Conservation (phyloP, 306 rosid species). For the Castanea mollissima region DNA sequence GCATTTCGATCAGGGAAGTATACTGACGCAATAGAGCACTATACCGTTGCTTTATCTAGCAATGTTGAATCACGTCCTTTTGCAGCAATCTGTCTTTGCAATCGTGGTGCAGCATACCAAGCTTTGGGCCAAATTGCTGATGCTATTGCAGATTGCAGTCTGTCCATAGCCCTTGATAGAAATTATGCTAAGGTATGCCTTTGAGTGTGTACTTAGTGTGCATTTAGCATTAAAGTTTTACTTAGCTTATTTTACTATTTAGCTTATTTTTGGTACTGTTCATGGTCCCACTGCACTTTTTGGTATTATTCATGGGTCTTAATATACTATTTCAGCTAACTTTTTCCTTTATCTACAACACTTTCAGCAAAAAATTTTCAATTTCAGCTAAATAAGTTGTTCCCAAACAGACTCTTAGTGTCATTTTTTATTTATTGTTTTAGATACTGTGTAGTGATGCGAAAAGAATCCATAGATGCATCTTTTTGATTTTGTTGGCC, state of each 20-base stretch:
- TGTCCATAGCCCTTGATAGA: conserved; percentile 82
- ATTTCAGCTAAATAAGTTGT: too few species aligned
- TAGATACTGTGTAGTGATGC: background rate
- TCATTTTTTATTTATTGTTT: background rate
- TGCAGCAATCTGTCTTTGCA: conserved; percentile 83
- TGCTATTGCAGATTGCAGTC: conserved; percentile 93
- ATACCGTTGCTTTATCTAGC: conserved; percentile 75
- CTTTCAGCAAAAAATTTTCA: too few species aligned
- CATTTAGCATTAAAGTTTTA: too few species aligned
- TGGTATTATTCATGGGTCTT: too few species aligned
- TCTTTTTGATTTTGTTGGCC: background rate
- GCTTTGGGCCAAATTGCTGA: conserved; percentile 82
- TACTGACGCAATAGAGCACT: conserved; percentile 74
- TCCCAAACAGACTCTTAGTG: background rate
- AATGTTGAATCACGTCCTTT: conserved; percentile 72
- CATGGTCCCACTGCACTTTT: too few species aligned
- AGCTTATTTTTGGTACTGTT: too few species aligned
- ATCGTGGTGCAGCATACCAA: conserved; percentile 95
- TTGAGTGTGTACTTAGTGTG: background rate
- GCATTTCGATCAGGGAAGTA: conserved; percentile 61
- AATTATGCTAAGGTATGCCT: conserved; percentile 74
- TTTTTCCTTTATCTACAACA: too few species aligned
- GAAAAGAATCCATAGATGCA: background rate
- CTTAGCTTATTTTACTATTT: too few species aligned
- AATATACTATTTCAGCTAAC: too few species aligned